phyloP scores from a whole-genome alignment of 768 basidiomycete genomes.

The Trametes punicea region DNA sequence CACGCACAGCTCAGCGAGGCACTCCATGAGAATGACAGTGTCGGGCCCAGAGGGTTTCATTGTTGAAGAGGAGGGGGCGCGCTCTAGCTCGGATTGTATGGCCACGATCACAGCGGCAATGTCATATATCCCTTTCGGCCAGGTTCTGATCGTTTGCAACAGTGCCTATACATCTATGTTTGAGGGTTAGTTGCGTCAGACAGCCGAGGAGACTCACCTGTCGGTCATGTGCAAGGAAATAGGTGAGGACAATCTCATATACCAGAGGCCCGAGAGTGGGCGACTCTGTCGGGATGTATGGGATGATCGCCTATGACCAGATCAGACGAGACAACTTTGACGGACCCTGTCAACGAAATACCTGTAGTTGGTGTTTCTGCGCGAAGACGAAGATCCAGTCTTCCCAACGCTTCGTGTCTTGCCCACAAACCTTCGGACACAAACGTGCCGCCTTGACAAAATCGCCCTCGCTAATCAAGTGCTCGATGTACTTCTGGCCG shows the following conservation, averaged over 20 bases:
- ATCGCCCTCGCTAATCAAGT: constrained; percentile 73
- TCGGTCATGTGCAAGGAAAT: constrained; percentile 78
- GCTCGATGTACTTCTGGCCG: constrained; percentile 81
- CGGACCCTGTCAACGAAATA: constrained; percentile 30
- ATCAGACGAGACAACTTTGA: neutral
- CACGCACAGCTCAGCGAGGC: constrained; percentile 82
- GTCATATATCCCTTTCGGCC: constrained; percentile 92
- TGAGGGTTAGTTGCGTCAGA: neutral
- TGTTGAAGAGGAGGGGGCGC: constrained; percentile 47
- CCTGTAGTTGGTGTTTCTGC: constrained; percentile 75
- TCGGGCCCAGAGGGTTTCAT: constrained; percentile 42
- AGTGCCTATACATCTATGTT: constrained; percentile 49
- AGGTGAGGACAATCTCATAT: constrained; percentile 92
- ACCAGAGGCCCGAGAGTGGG: constrained; percentile 81
- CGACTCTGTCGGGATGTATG: constrained; percentile 77
- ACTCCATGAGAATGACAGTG: constrained; percentile 81
- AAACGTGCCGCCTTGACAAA: constrained; percentile 79
- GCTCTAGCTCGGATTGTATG: constrained; percentile 78
- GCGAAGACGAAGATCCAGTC: constrained; percentile 92
- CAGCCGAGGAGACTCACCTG: constrained; percentile 40
- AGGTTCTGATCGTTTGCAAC: constrained; percentile 73
- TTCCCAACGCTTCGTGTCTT: constrained; percentile 85
- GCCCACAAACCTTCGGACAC: constrained; percentile 81
- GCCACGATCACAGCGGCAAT: constrained; percentile 85
- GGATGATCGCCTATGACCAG: constrained; percentile 69